A percentile compares a stretch with the other conserved stretches of the same genome.
phyloP scores from a whole-genome alignment of 2,329 filamentous ascomycete genomes.

The Aureobasidium sp. region DNA sequence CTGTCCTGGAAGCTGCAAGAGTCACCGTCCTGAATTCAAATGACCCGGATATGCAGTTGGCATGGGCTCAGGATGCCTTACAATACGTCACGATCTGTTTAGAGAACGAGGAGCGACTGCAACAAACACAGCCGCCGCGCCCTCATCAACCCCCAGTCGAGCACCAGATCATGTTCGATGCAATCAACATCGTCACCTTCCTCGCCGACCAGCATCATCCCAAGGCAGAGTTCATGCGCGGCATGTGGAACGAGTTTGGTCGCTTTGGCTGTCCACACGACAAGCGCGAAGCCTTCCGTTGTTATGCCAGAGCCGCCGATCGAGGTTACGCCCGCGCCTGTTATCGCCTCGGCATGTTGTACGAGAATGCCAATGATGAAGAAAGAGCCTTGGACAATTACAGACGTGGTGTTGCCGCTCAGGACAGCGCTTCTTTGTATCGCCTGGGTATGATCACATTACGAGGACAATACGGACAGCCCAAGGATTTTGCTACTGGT shows the following conservation, averaged over 20 bases:
- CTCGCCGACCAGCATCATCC: constrained; percentile 87
- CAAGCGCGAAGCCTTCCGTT: constrained; percentile 87
- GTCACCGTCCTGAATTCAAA: constrained; percentile 82
- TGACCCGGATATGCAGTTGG: constrained; percentile 91
- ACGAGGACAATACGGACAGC: constrained; percentile 84
- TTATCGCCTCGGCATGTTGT: constrained; percentile 97
- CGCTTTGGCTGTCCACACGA: constrained; percentile 87
- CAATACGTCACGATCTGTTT: constrained; percentile 78
- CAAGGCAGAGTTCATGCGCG: constrained; percentile 85
- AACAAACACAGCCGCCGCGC: constrained; percentile 41
- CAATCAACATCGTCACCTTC: constrained; percentile 85
- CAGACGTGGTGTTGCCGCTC: constrained; percentile 65
- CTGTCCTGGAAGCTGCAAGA: constrained; percentile 76
- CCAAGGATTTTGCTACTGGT: constrained; percentile 68
- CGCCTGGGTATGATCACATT: constrained; percentile 96
- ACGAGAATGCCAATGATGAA: constrained; percentile 88
- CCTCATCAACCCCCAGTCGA: constrained; percentile 77
- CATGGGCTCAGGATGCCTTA: constrained; percentile 90
- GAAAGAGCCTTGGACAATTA: constrained; percentile 89
- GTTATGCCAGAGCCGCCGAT: constrained; percentile 78
- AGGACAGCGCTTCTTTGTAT: constrained; percentile 80
- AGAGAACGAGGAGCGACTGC: constrained; percentile 65
- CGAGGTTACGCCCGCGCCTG: constrained; percentile 82
- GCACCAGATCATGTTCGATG: constrained; percentile 79
- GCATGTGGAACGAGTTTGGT: constrained; percentile 97